Evolutionary conservation across 2,329 filamentous ascomycete genomes (phyloP), one percentile per base, ranked within the genome.

Genomic region (Bertia moriformis): DNA sequence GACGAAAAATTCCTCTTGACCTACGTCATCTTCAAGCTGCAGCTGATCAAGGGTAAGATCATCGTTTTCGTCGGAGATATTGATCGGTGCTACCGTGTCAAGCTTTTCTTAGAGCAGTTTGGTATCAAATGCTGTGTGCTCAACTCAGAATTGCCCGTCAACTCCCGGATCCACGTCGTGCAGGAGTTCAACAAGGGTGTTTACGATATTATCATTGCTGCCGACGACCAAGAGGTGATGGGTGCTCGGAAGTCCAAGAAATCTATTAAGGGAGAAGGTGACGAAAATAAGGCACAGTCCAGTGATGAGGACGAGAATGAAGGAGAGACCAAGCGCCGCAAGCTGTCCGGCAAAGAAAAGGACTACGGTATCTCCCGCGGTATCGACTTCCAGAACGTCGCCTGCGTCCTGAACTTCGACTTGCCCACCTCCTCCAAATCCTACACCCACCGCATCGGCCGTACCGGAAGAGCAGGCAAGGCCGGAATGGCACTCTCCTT

Each of bases 131-230:
- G 84, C 51, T 93, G 85, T 58, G 84, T 95, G 19, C 64, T 98
- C 30, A 98, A 98, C 61, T 91, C 86, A 1, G 89, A 98, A 54
- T 62, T 98, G 24, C 91, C 91, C 0, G 79, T 96, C 46, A 95
- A 95, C 52, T 91, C 84, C 1, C 72, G 91, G 43, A 77, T 95
- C 29, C 89, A 98, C 54, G 87, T 94, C 2, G 89, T 98, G 2
- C 83, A 96, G 50, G 87, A 96, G 56, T 98, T 98, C 62, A 98
- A 96, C 64, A 83, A 84, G 59, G 84, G 85, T 39, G 78, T 96
- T 4, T 98, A 98, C 67, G 89, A 98, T 50, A 95, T 96, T 44
- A 88, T 98, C 48, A 94, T 98, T 50, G 91, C 91, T 1, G 88
- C 86, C 1, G 91, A 98, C 49, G 88, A 94, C 54, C 81, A 83